Percentiles rank a stretch among this genome's conserved stretches.
phyloP scores from a whole-genome alignment of 1,284 basidiomycete species.

The Clitocybe nebularis region DNA sequence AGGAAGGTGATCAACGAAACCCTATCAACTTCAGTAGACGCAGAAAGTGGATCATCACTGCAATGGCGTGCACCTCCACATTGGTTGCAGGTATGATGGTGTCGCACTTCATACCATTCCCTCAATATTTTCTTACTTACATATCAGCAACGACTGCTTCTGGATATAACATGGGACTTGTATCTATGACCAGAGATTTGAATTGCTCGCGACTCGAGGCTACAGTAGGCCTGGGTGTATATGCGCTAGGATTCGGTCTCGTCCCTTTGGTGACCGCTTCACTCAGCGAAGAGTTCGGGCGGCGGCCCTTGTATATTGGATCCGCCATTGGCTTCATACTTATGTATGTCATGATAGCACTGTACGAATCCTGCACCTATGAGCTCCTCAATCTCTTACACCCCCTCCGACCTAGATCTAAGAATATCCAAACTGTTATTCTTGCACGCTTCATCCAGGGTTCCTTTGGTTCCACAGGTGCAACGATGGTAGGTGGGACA shows the following conservation, averaged over 20 bases:
- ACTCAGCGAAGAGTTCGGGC: conserved; percentile 75
- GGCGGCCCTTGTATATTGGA: conserved; percentile 63
- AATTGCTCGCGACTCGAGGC: conserved; percentile 55
- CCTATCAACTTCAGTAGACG: conserved; percentile 48
- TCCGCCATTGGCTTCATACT: conserved; percentile 53
- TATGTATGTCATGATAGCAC: conserved; percentile 56
- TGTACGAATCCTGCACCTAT: conserved; percentile 40
- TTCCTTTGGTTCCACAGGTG: conserved; percentile 58
- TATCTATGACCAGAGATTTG: conserved; percentile 62
- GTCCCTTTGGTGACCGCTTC: conserved; percentile 71
- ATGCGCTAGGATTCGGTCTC: conserved; percentile 65
- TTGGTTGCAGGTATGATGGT: conserved; percentile 46
- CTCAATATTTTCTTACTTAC: conserved; percentile 4
- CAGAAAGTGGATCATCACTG: conserved; percentile 59
- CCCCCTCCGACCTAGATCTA: conserved; percentile 35
- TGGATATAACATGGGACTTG: conserved; percentile 55
- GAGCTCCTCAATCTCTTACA: neutral
- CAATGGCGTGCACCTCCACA: conserved; percentile 56
- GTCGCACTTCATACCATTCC: neutral
- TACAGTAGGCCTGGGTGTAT: conserved; percentile 58
- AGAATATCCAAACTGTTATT: conserved; percentile 69
- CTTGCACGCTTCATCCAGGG: conserved; percentile 67
- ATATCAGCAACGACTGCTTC: conserved; percentile 46
- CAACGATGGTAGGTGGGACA: conserved; percentile 77
- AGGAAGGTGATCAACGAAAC: conserved; percentile 45